A percentile compares a stretch with the other conserved stretches of the same genome.
Evolutionary conservation across 768 basidiomycete species (phyloP).

Genomic region (Cytidiella melzeri): DNA sequence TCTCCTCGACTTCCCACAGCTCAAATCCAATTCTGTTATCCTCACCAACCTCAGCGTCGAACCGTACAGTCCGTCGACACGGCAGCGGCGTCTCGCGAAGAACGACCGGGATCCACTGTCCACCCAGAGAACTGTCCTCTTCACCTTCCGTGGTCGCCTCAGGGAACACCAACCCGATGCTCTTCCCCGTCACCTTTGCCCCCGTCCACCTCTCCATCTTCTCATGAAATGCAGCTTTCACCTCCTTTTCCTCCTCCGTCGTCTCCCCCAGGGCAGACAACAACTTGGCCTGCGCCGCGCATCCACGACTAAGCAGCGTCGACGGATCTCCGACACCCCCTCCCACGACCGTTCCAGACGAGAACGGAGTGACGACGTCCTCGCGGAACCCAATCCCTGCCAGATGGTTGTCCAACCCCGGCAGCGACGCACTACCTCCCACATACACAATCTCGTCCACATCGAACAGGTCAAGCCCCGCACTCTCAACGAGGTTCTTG

Average conservation of each 20-base stretch:
- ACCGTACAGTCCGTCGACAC: constrained; percentile 49
- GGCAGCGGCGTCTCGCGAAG: constrained; percentile 70
- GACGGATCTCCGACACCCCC: constrained; percentile 76
- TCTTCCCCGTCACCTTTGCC: constrained; percentile 52
- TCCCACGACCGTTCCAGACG: constrained; percentile 58
- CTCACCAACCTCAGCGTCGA: constrained; percentile 48
- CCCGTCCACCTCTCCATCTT: constrained; percentile 32
- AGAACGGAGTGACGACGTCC: constrained; percentile 59
- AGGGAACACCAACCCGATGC: constrained; percentile 65
- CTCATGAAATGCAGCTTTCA: constrained; percentile 44
- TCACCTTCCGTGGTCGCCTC: constrained; percentile 29
- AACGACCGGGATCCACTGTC: constrained; percentile 60
- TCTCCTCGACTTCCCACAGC: constrained; percentile 73
- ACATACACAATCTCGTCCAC: constrained; percentile 79
- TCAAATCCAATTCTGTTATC: constrained; percentile 55
- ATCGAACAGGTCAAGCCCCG: constrained; percentile 54
- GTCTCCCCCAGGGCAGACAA: constrained; percentile 40
- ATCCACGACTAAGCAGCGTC: constrained; percentile 70
- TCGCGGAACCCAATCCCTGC: constrained; percentile 48
- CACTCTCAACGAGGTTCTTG: constrained; percentile 43
- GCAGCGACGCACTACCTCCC: constrained; percentile 68
- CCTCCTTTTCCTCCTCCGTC: constrained; percentile 40
- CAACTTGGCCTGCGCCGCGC: constrained; percentile 66
- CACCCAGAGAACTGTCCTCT: constrained; percentile 40
- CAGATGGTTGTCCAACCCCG: constrained; percentile 63